Evolutionary conservation across 768 basidiomycete genomes (phyloP), one percentile per base, ranked within the genome.

Genomic region (Rhizopogon vulgaris): DNA sequence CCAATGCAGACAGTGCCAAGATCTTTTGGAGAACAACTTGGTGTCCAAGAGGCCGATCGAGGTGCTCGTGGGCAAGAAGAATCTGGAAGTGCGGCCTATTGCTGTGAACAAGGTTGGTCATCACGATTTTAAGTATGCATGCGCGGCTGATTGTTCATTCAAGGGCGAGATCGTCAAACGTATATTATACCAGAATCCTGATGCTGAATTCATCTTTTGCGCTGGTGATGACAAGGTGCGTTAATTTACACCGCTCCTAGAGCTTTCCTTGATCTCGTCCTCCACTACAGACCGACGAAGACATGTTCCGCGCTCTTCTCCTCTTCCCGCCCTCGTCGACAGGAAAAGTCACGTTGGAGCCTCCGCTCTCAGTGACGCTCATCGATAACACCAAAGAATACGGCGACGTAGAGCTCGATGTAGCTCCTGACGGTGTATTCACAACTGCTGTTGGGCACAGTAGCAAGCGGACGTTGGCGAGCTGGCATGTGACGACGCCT

Each of bases 11-110:
- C 95, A 99, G 69, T 95, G 93, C 66, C 91, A 96, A 63, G 95
- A 97, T 67, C 71, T 98, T 59, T 74, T 98, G 46, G 94, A 98
- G 77, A 94, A 92, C 69, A 95, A 92, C 64, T 67, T 99, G 56
- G 90, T 86, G 39, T 85, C 91, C 58, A 90, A 94, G 67, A 78
- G 94, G 43, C 94, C 95, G 6, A 97, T 99, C 54, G 95, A 99
- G 71, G 93, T 96, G 4, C 83, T 96, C 47, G 88, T 95, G 28
- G 95, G 95, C 17, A 99, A 99, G 78, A 97, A 97, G 83, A 97
- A 97, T 68, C 76, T 99, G 40, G 95, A 99, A 73, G 94, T 97
- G 18, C 83, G 95, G 54, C 95, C 94, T 4, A 78, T 94, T 30
- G 93, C 94, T 1, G 84, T 97, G 54, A 97, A 96, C 80, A 98